Percentiles rank a stretch among this genome's conserved stretches.
These are phyloP conservation scores for Candida awuae DNA, from an alignment of 805 yeast species.

Conservation along the genomic window DNA sequence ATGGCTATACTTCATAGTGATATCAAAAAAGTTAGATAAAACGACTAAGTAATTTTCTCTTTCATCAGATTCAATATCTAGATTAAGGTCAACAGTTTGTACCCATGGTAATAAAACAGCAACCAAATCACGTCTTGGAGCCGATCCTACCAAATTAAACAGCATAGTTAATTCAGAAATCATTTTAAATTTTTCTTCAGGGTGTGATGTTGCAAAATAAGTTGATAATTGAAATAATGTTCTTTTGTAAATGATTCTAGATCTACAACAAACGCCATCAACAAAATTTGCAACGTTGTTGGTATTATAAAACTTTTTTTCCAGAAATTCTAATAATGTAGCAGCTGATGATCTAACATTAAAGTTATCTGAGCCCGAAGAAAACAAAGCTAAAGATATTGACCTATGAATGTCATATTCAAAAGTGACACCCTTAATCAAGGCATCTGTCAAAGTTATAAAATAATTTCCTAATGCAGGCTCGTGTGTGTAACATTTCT, in stretches of 20 bases:
- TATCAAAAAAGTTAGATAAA: conserved; percentile 70
- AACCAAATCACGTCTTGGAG: conserved; percentile 67
- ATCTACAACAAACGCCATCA: conserved; percentile 64
- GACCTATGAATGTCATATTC: conserved; percentile 55
- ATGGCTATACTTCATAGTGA: conserved; percentile 71
- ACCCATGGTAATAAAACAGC: conserved; percentile 88
- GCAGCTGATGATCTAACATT: conserved; percentile 69
- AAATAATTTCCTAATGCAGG: conserved; percentile 63
- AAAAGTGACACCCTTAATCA: conserved; percentile 41
- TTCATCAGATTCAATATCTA: conserved; percentile 21
- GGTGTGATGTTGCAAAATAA: conserved; percentile 52
- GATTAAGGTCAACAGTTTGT: conserved; percentile 63
- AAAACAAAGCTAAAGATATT: conserved; percentile 67
- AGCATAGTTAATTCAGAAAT: conserved; percentile 67
- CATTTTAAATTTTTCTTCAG: conserved; percentile 53
- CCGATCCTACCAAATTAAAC: conserved; percentile 51
- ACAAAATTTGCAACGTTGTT: conserved; percentile 49
- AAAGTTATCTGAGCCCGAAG: conserved; percentile 64
- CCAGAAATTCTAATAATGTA: conserved; percentile 58
- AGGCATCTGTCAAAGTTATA: conserved; percentile 57
- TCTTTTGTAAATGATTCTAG: conserved; percentile 79
- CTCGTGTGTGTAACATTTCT: conserved; percentile 60
- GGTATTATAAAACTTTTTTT: conserved; percentile 47
- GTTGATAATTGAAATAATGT: conserved; percentile 75
- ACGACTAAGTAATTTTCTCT: conserved; percentile 53